A percentile compares a stretch with the other conserved stretches of the same genome.
Conservation (phyloP, 768 basidiomycete species). For the Suillus placidus region DNA sequence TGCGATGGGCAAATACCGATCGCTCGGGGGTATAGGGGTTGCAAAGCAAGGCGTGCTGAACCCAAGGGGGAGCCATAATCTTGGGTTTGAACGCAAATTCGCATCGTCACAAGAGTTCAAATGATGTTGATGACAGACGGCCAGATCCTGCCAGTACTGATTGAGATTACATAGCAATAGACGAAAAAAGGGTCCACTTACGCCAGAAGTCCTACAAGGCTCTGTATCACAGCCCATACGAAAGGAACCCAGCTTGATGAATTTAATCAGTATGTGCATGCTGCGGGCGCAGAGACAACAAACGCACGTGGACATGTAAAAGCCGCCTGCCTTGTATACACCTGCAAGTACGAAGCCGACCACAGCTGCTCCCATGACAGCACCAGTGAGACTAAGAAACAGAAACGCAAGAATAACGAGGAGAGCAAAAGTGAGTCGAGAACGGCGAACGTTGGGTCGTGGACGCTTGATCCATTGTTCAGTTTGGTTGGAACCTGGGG, state of each 20-base stretch:
- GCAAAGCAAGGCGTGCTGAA: slow-evolving; percentile 5
- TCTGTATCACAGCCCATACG: slow-evolving; percentile 43
- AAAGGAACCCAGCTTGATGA: slow-evolving; percentile 45
- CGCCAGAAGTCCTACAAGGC: slow-evolving; percentile 44
- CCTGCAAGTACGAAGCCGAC: slow-evolving; percentile 42
- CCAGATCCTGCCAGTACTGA: slow-evolving; percentile 39
- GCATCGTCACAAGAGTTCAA: slow-evolving; percentile 17
- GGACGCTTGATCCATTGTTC: slow-evolving; percentile 19
- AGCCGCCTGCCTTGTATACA: slow-evolving; percentile 40
- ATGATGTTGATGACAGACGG: slow-evolving; percentile 46
- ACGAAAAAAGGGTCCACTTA: slow-evolving; percentile 21
- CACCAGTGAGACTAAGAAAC: slow-evolving; percentile 36
- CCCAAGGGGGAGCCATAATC: background rate
- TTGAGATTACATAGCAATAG: slow-evolving; percentile 1
- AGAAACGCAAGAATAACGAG: slow-evolving; percentile 44
- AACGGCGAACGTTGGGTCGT: slow-evolving; percentile 38
- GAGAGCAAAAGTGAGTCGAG: slow-evolving; percentile 42
- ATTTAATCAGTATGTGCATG: slow-evolving; percentile 1
- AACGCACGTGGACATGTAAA: slow-evolving; percentile 45
- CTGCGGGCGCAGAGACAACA: slow-evolving; percentile 7
- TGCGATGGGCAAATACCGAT: background rate
- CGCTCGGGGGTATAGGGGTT: background rate
- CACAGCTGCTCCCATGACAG: slow-evolving; percentile 42
- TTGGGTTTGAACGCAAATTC: background rate
- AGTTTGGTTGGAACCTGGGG: background rate